A percentile compares a stretch with the other conserved stretches of the same genome.
phyloP scores from a whole-genome alignment of 225 moss, liverwort and hornwort genomes.

The Rhytidiadelphus loreus region DNA sequence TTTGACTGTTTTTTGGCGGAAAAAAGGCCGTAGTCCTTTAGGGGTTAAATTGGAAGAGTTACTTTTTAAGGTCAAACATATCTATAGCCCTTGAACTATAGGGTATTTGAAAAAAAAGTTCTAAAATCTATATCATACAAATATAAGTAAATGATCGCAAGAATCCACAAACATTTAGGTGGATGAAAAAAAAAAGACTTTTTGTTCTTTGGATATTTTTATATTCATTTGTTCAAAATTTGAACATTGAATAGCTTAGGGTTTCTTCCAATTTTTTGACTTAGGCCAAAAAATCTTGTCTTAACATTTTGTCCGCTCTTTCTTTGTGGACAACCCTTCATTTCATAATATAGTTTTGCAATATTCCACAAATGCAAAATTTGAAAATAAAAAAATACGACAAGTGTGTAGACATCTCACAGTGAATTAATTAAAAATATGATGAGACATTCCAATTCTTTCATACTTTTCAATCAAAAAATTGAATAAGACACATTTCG shows the following conservation, averaged over 20 bases:
- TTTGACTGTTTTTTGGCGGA: too few relatives aligned
- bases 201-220: background rate
- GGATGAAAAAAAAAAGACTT: background rate
- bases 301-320: background rate
- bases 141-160: background rate
- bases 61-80: too few relatives aligned
- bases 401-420: too few relatives aligned
- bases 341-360: too few relatives aligned
- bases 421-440: background rate
- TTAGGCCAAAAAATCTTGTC: background rate
- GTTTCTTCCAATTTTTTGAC: background rate
- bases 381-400: too few relatives aligned
- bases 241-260: background rate
- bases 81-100: too few relatives aligned
- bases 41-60: too few relatives aligned
- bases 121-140: background rate
- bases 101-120: too few relatives aligned
- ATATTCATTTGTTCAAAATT: background rate
- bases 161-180: background rate
- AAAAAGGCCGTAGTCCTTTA: too few relatives aligned
- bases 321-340: fast-evolving
- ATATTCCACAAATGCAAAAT: too few relatives aligned
- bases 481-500: too few relatives aligned
- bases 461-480: background rate
- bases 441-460: too few relatives aligned